These are phyloP conservation scores for Cicer cuneatum DNA, from an alignment of 306 rosid genomes.

Conservation along the genomic window DNA sequence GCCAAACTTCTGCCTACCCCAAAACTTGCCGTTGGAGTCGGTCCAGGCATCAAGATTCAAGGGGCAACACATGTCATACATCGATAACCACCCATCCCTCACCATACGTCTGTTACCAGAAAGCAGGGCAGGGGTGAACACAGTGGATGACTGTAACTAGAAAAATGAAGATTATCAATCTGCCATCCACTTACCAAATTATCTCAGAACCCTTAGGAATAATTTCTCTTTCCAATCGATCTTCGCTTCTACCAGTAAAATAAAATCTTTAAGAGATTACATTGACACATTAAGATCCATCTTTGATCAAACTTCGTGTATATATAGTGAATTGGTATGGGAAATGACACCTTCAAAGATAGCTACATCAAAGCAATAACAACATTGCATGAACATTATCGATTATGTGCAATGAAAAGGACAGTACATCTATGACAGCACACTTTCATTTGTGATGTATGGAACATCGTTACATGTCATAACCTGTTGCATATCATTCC, in stretches of 20 bases:
- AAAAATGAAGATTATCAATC: conserved; percentile 20
- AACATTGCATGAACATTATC: conserved; percentile 3
- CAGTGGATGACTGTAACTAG: conserved; percentile 5
- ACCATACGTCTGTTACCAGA: conserved; percentile 19
- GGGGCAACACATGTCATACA: conserved; percentile 23
- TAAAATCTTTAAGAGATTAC: conserved; percentile 14
- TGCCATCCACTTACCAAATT: conserved; percentile 25
- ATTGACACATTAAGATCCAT: conserved; percentile 11
- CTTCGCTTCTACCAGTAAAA: neutral
- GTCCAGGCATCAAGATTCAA: conserved; percentile 24
- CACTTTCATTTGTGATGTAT: conserved; percentile 35
- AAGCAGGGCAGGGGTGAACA: conserved; percentile 22
- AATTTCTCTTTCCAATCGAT: conserved; percentile 7
- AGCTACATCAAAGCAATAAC: conserved; percentile 27
- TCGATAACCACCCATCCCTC: conserved; percentile 2
- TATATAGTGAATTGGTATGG: conserved; percentile 4
- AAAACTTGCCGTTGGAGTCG: neutral
- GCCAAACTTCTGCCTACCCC: conserved; percentile 28
- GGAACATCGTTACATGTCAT: conserved; percentile 40
- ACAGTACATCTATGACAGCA: conserved; percentile 13
- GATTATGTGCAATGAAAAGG: conserved; percentile 8
- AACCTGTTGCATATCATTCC: conserved; percentile 35
- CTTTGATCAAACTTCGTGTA: conserved; percentile 18
- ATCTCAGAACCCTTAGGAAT: conserved; percentile 13
- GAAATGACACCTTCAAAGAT: conserved; percentile 21